Conservation (phyloP, 83 land plant genomes). For the Picea abies region DNA sequence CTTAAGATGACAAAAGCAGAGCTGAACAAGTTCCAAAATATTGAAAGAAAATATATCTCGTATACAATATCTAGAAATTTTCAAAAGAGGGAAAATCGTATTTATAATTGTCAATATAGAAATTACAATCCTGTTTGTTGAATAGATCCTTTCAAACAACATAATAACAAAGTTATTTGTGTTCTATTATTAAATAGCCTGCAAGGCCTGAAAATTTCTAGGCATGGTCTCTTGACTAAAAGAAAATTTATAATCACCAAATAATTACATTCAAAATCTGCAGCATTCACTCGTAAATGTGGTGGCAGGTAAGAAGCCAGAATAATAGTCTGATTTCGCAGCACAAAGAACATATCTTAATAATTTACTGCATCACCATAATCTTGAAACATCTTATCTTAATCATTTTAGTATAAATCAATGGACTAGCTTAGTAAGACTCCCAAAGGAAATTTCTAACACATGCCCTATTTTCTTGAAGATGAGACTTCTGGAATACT, state of each 20-base stretch:
- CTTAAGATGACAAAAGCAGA: background rate
- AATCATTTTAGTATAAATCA: background rate
- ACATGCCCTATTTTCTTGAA: slow-evolving; percentile 7
- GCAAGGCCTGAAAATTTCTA: background rate
- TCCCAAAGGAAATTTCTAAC: background rate
- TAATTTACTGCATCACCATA: background rate
- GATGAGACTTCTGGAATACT: background rate
- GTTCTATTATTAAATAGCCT: background rate
- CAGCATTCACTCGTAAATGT: background rate
- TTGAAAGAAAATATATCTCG: background rate
- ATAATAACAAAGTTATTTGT: too few species aligned
- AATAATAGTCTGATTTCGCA: background rate
- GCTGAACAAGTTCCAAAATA: background rate
- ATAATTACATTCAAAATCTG: slow-evolving; percentile 3
- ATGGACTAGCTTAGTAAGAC: background rate
- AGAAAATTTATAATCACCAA: background rate
- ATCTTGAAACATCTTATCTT: background rate
- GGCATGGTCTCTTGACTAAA: background rate
- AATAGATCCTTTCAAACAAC: background rate
- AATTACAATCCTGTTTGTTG: background rate
- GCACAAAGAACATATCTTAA: background rate
- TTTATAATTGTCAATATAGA: background rate
- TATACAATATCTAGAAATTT: background rate
- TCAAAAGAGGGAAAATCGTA: background rate
- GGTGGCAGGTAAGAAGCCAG: background rate